These are phyloP conservation scores for Aspergillus olivimuriae DNA, from an alignment of 495 filamentous ascomycete genomes.

Conservation along the genomic window DNA sequence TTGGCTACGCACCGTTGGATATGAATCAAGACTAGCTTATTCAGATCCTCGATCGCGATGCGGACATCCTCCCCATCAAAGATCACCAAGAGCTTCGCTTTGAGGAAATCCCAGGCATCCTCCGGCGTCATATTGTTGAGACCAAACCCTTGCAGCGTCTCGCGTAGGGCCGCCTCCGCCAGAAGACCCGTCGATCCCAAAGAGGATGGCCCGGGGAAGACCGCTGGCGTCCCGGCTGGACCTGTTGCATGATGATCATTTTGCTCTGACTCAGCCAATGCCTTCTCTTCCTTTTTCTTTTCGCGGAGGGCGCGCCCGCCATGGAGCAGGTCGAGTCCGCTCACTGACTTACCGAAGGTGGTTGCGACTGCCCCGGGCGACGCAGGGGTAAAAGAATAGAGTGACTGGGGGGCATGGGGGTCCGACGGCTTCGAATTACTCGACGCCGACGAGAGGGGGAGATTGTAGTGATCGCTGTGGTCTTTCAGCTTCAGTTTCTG, in stretches of 20 bases:
- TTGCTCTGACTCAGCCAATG: slow-evolving; percentile 36
- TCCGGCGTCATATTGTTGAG: slow-evolving; percentile 78
- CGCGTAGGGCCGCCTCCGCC: slow-evolving; percentile 37
- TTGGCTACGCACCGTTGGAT: slow-evolving; percentile 71
- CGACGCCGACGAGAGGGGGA: slow-evolving; percentile 77
- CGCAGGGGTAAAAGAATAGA: slow-evolving; percentile 74
- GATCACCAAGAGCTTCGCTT: slow-evolving; percentile 78
- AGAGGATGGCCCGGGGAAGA: slow-evolving; percentile 35
- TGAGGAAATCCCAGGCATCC: slow-evolving; percentile 94
- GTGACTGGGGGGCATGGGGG: slow-evolving; percentile 73
- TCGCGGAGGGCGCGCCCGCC: slow-evolving; percentile 79
- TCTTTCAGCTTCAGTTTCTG: slow-evolving; percentile 88
- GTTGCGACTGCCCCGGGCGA: slow-evolving; percentile 63
- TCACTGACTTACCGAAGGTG: slow-evolving; percentile 70
- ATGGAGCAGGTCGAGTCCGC: slow-evolving; percentile 78
- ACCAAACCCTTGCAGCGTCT: slow-evolving; percentile 54
- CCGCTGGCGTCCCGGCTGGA: slow-evolving; percentile 17
- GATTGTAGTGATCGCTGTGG: slow-evolving; percentile 65
- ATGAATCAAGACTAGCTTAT: slow-evolving; percentile 75
- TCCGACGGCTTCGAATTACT: slow-evolving; percentile 86
- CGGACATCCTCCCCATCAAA: slow-evolving; percentile 91
- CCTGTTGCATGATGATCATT: slow-evolving; percentile 34
- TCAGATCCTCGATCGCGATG: slow-evolving; percentile 89
- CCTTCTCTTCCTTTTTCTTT: slow-evolving; percentile 84
- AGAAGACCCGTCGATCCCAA: slow-evolving; percentile 25